Percentiles rank a stretch among this genome's conserved stretches.
Conservation (phyloP, 495 filamentous ascomycete species). For the Evernia prunastri region DNA sequence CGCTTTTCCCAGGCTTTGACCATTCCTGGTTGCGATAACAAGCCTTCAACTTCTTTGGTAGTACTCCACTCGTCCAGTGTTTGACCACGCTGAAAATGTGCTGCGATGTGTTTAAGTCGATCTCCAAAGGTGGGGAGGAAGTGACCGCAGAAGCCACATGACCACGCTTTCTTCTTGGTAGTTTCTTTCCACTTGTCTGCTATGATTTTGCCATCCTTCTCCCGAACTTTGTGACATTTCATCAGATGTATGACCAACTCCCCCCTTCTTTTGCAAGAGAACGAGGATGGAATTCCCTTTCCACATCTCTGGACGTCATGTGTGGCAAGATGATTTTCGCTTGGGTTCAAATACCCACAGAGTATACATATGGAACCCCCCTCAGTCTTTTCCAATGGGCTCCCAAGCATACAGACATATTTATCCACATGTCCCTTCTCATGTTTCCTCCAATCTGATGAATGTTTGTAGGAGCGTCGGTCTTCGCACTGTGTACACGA, state of each 20-base stretch:
- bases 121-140: background rate
- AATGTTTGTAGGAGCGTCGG: background rate
- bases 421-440: background rate
- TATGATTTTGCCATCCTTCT: background rate
- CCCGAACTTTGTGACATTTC: background rate
- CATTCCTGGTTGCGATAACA: slow-evolving; percentile 1
- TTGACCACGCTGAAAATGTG: slow-evolving; percentile 6
- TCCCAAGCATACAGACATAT: slow-evolving; percentile 13
- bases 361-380: background rate
- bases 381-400: background rate
- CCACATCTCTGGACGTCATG: background rate
- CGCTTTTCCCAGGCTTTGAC: background rate
- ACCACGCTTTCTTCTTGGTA: slow-evolving; percentile 3
- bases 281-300: background rate
- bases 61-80: slow-evolving; percentile 3
- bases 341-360: background rate
- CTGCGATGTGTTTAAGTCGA: slow-evolving; percentile 7
- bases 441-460: slow-evolving; percentile 2
- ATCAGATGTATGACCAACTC: background rate
- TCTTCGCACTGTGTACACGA: slow-evolving; percentile 3
- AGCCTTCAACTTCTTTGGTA: slow-evolving; percentile 4
- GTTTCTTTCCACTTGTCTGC: slow-evolving; percentile 9
- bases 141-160: slow-evolving; percentile 10
- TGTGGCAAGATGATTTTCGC: background rate
- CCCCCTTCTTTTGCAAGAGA: background rate